These are phyloP conservation scores for Alternaria longipes DNA, from an alignment of 2,329 filamentous ascomycete species.

Conservation along the genomic window DNA sequence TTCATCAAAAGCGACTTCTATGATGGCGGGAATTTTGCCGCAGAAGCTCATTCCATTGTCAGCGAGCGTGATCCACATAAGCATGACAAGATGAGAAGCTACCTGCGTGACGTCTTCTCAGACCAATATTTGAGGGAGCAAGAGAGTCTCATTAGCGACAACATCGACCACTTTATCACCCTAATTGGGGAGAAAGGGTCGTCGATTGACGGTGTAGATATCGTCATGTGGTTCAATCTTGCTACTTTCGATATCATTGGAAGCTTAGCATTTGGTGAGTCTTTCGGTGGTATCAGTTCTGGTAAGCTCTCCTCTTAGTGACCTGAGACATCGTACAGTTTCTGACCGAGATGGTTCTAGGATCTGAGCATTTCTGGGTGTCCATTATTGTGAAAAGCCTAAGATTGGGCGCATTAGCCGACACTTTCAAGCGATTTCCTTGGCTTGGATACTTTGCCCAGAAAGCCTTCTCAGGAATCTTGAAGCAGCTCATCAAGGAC, in stretches of 20 bases:
- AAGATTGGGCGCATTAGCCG: slow-evolving; percentile 40
- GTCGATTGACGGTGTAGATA: slow-evolving; percentile 7
- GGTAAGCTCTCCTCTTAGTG: background rate
- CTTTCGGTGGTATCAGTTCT: background rate
- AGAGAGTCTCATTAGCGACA: slow-evolving; percentile 43
- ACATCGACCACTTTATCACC: slow-evolving; percentile 17
- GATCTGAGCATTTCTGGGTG: background rate
- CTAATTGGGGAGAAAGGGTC: background rate
- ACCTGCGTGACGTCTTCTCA: slow-evolving; percentile 47
- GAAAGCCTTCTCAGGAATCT: background rate
- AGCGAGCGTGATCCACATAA: slow-evolving; percentile 28
- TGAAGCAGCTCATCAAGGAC: slow-evolving; percentile 1
- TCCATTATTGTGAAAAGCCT: background rate
- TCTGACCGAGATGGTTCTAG: background rate
- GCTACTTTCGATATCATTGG: slow-evolving; percentile 37
- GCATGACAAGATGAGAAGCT: slow-evolving; percentile 32
- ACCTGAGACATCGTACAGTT: background rate
- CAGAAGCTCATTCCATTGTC: slow-evolving; percentile 20
- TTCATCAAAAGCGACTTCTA: slow-evolving; percentile 42
- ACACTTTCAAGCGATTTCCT: slow-evolving; percentile 1
- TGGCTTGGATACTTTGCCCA: slow-evolving; percentile 1
- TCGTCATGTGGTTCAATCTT: slow-evolving; percentile 11
- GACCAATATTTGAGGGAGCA: slow-evolving; percentile 48
- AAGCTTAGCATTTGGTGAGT: slow-evolving; percentile 51
- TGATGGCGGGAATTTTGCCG: slow-evolving; percentile 23